Conservation (phyloP, 176 grass and related monocot genomes). For the Juncus effusus region DNA sequence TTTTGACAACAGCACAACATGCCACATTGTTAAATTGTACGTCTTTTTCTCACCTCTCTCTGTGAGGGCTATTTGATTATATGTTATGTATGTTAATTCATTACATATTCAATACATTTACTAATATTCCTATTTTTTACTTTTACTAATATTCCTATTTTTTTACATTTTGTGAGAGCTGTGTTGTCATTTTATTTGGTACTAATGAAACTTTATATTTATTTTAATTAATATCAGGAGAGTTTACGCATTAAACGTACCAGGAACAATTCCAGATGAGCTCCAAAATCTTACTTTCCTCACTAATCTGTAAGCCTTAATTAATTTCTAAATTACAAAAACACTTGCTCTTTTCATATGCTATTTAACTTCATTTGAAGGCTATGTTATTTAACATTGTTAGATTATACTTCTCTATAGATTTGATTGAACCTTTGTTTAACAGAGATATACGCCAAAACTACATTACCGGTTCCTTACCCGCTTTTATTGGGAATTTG, state of each 20-base stretch:
- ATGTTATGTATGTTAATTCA: too few relatives aligned
- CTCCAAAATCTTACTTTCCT: constrained; percentile 46
- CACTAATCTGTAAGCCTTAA: constrained; percentile 39
- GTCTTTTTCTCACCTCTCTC: too few relatives aligned
- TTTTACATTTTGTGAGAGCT: too few relatives aligned
- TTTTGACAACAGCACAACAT: too few relatives aligned
- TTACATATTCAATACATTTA: too few relatives aligned
- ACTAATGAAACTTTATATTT: not conserved
- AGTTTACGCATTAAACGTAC: constrained; percentile 28
- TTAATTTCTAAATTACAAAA: not conserved
- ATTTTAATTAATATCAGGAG: constrained; percentile 38
- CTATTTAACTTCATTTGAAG: not conserved
- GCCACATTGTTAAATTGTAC: too few relatives aligned
- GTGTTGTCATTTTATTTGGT: too few relatives aligned
- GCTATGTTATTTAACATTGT: not conserved
- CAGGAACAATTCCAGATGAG: constrained; percentile 51
- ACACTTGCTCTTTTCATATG: not conserved
- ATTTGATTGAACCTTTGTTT: constrained; percentile 9
- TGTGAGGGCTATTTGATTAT: too few relatives aligned
- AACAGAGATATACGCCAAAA: constrained; percentile 55
- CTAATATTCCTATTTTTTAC: too few relatives aligned
- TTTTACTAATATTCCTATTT: too few relatives aligned
- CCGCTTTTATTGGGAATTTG: constrained; percentile 58
- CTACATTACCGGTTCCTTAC: constrained; percentile 64
- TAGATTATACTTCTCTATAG: not conserved